Conservation (phyloP, 805 yeast genomes). For the Pichia paraexigua region DNA sequence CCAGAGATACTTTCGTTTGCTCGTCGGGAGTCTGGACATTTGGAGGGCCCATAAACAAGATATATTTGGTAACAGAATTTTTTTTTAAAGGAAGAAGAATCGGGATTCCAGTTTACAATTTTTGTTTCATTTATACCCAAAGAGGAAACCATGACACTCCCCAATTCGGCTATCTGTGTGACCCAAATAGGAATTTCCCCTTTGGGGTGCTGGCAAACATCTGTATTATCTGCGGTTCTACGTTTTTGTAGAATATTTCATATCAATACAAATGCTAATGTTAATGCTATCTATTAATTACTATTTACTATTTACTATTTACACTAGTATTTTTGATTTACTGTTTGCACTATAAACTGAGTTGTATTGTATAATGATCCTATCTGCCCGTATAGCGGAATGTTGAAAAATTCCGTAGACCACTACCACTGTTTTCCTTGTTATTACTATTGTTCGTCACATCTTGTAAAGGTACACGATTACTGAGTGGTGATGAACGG, state of each 20-base stretch:
- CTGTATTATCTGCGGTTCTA: not conserved
- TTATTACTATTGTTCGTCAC: not conserved
- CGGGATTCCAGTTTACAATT: not conserved
- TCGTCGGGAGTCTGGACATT: no score
- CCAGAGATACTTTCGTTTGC: not conserved
- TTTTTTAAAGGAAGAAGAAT: no score
- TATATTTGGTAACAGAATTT: no score
- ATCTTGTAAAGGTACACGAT: conserved; percentile 4
- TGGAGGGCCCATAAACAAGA: no score
- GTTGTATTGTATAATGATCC: not conserved
- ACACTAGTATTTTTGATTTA: no score
- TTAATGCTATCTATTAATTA: not conserved
- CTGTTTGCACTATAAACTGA: not conserved
- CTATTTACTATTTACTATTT: not conserved
- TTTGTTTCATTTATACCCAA: not conserved
- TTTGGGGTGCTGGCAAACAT: not conserved
- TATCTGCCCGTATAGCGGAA: not conserved
- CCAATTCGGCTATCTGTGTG: not conserved
- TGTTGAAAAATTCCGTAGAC: not conserved
- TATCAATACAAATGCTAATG: no score
- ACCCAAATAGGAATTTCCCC: not conserved
- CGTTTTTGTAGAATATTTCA: not conserved
- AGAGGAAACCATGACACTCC: not conserved
- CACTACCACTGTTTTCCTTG: not conserved
- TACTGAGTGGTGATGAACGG: conserved; percentile 9